Conservation (phyloP, 2,329 filamentous ascomycete species). For the Aspergillus ruber region DNA sequence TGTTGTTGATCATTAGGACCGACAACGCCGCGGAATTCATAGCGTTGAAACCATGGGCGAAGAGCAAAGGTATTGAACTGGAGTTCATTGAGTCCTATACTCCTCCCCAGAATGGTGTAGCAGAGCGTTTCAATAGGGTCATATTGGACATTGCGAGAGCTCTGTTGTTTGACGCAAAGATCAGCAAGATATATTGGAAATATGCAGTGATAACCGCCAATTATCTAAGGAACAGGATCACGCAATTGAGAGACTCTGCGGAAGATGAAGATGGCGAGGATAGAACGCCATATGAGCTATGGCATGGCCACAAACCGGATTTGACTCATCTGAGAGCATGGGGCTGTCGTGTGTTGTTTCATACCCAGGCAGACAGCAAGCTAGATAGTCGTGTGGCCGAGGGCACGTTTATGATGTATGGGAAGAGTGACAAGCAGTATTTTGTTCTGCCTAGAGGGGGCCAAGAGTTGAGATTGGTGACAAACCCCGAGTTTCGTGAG, state of each 20-base stretch:
- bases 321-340: not conserved
- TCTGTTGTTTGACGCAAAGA: not conserved
- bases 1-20: not conserved
- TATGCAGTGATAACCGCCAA: not conserved
- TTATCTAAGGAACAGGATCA: not conserved
- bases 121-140: not conserved
- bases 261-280: not conserved
- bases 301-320: not conserved
- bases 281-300: not conserved
- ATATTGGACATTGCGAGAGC: not conserved
- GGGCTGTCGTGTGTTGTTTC: not conserved
- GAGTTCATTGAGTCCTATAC: not conserved
- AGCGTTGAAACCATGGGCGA: not conserved
- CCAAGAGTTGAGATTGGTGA: not conserved
- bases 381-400: not conserved
- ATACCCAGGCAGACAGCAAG: not conserved
- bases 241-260: conserved; percentile 22
- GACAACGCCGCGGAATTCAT: not conserved
- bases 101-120: not conserved
- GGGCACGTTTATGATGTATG: not conserved
- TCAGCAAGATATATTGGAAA: not conserved
- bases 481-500: not conserved
- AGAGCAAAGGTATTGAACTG: not conserved
- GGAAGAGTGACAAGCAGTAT: not conserved
- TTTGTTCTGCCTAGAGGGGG: not conserved